Evolutionary conservation across 768 basidiomycete species (phyloP), one percentile per base, ranked within the genome.

Genomic region (Leccinum obscurum): DNA sequence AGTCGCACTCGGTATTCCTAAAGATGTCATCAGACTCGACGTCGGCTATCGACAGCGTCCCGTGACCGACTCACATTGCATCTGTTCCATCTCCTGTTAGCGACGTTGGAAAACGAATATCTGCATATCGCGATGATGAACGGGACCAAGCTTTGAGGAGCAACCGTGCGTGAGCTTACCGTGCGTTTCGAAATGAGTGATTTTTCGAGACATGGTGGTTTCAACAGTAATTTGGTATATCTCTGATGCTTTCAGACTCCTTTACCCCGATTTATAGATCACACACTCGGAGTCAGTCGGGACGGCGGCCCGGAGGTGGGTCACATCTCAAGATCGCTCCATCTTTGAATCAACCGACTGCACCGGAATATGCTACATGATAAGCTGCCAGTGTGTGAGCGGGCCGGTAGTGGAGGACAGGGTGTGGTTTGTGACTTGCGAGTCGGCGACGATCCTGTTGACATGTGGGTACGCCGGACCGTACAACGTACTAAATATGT

Each of bases 1-100:
- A 97, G 77, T 97, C 95, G 76, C 94, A 96, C 58, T 93, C 92
- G 34, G 90, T 90, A 75, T 97, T 96, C 93, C 91, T 93, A 61
- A 30, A 24, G 41, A 59, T n/a, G 54, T 20, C 28, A 34, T 30
- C 5, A 17, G 39, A 28, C 14, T 61, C 46, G 39, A 26, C 32
- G 10, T 32, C 8, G n/a, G 28, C 17, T 6, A 55, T 22, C 30
- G 46, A 30, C 17, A 28, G 10, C 24, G 9, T 32, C n/a, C 24
- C 15, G 15, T 14, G 59, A 24, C 10, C 24, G 24, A 69, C 80
- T 65, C 69, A 90, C 92, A 95, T 96, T 8, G 94, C 94, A 79
- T 97, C 94, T 32, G 93, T 89, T 6, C 95, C 94, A 80, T 95
- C 94, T 28, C 93, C 93, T 9, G 90, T 87, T 49, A 95, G 75